Conservation (phyloP, 495 filamentous ascomycete genomes). For the Hypoxylon lenormandii region DNA sequence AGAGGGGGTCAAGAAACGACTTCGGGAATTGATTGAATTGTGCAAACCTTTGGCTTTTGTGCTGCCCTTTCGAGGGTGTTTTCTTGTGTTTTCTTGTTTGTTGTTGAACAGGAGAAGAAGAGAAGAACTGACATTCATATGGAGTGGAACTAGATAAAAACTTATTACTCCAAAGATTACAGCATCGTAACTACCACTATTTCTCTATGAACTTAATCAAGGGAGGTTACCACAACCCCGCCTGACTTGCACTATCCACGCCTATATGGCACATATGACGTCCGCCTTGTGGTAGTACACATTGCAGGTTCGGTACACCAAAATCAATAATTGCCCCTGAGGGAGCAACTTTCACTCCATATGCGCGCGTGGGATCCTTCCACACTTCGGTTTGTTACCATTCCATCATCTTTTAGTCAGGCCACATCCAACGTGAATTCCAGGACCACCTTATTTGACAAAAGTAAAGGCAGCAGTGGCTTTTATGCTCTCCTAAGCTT, state of each 20-base stretch:
- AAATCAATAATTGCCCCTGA: background rate
- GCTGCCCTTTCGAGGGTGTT: too few relatives aligned
- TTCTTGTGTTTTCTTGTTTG: too few relatives aligned
- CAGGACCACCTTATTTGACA: constrained; percentile 7
- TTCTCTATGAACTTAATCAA: constrained; percentile 5
- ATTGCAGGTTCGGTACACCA: background rate
- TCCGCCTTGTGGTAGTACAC: constrained; percentile 5
- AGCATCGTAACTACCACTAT: constrained; percentile 2
- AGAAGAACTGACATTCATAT: constrained; percentile 9
- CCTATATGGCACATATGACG: constrained; percentile 1
- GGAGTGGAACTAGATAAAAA: constrained; percentile 5
- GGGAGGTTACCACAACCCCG: too few relatives aligned
- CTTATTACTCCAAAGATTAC: constrained; percentile 5
- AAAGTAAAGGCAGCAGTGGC: background rate
- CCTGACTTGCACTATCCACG: constrained; percentile 1
- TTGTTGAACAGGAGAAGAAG: too few relatives aligned
- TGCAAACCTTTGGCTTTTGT: too few relatives aligned
- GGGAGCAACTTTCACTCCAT: constrained; percentile 1
- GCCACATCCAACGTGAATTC: constrained; percentile 1
- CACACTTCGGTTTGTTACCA: background rate
- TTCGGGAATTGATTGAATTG: too few relatives aligned
- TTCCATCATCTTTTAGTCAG: background rate
- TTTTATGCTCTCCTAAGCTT: background rate
- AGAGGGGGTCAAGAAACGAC: too few relatives aligned
- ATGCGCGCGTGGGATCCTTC: constrained; percentile 1